Conservation (phyloP, 495 filamentous ascomycete species). For the Paragyromitra xinjiangensis region DNA sequence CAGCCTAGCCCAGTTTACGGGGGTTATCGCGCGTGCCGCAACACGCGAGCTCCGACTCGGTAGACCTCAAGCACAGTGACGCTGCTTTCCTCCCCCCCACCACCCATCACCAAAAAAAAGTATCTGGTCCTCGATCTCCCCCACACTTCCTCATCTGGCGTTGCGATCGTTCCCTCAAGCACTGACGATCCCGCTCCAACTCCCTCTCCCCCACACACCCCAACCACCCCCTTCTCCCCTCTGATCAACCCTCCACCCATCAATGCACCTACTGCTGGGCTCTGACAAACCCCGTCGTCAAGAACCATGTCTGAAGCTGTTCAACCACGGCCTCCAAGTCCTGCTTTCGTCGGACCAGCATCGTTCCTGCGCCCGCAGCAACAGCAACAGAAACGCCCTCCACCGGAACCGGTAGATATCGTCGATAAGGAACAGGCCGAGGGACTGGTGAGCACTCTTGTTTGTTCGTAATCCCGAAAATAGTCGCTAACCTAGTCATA, state of each 20-base stretch:
- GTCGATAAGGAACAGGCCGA: conserved; percentile 91
- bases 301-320: conserved; percentile 53
- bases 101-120: conserved; percentile 9
- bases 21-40: conserved; percentile 46
- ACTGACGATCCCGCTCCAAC: conserved; percentile 10
- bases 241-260: conserved; percentile 27
- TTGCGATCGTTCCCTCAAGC: not conserved
- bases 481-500: conserved; percentile 20
- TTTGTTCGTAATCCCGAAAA: conserved; percentile 23
- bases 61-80: not conserved
- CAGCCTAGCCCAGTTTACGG: not conserved
- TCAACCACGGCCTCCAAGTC: conserved; percentile 48
- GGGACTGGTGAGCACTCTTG: conserved; percentile 76
- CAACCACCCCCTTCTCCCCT: conserved; percentile 4
- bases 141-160: conserved; percentile 30
- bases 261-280: conserved; percentile 52
- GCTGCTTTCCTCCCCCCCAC: conserved; percentile 10
- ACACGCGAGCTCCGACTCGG: conserved; percentile 32
- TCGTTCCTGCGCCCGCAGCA: conserved; percentile 76
- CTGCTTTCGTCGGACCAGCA: conserved; percentile 73
- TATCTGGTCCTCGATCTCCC: conserved; percentile 32
- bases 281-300: conserved; percentile 42
- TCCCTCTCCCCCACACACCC: not conserved
- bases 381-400: conserved; percentile 63
- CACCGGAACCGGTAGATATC: conserved; percentile 71